Conservation (phyloP, 768 basidiomycete genomes). For the Tricholoma bakamatsutake region DNA sequence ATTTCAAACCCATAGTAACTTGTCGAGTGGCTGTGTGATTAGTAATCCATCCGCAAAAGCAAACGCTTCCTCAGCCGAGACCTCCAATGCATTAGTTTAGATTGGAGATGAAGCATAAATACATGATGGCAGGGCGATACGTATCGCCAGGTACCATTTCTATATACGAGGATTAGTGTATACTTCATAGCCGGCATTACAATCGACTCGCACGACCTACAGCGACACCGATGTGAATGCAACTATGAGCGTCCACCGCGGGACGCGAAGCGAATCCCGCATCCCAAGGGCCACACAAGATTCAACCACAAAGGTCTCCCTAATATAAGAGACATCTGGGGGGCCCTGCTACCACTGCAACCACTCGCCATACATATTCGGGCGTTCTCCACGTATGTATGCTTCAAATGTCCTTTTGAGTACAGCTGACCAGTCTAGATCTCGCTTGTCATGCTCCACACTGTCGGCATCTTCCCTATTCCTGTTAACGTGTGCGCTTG, state of each 20-base stretch:
- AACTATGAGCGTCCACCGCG: background rate
- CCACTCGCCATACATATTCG: constrained; percentile 93
- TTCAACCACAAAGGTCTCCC: background rate
- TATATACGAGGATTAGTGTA: background rate
- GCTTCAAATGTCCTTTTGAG: constrained; percentile 93
- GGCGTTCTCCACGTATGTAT: constrained; percentile 78
- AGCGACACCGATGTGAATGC: background rate
- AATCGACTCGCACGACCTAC: background rate
- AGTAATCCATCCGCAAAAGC: too few species aligned
- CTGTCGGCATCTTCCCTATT: constrained; percentile 23
- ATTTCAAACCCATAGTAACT: too few species aligned
- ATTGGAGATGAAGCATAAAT: background rate
- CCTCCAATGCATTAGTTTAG: background rate
- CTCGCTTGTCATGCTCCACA: constrained; percentile 60
- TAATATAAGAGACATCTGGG: background rate
- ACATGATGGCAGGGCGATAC: background rate
- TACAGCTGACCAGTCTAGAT: constrained; percentile 83
- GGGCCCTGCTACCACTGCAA: constrained; percentile 27
- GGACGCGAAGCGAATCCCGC: background rate
- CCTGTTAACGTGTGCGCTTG: constrained; percentile 10
- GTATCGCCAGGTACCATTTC: background rate
- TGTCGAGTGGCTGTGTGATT: too few species aligned
- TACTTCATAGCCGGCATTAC: background rate
- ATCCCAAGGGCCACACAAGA: background rate
- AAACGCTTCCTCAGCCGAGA: too few species aligned